These are phyloP conservation scores for Curvularia hawaiiensis DNA, from an alignment of 2,329 filamentous ascomycete species.

Conservation along the genomic window DNA sequence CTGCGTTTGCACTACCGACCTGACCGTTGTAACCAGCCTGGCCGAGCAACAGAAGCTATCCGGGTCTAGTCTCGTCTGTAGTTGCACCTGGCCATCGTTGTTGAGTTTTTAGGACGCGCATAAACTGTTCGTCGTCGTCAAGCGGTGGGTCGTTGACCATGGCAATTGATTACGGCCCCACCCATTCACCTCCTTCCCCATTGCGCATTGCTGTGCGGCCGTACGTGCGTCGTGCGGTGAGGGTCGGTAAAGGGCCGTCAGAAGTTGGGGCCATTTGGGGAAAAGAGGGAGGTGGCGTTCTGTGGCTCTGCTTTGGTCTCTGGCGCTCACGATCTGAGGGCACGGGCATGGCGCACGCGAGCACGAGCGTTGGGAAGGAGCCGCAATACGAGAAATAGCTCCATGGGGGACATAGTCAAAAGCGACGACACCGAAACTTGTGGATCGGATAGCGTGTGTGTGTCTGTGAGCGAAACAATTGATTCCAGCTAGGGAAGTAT, in stretches of 20 bases:
- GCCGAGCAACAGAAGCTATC: not conserved
- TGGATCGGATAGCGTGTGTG: not conserved
- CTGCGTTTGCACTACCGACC: not conserved
- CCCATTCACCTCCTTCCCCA: not conserved
- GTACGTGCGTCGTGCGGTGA: not conserved
- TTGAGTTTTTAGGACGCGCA: not conserved
- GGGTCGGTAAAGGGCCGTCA: not conserved
- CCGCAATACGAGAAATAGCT: not conserved
- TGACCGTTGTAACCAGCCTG: not conserved
- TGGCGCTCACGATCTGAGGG: not conserved
- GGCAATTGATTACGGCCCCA: not conserved
- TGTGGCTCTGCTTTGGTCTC: not conserved
- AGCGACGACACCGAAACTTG: not conserved
- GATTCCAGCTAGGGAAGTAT: not conserved
- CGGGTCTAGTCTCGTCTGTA: not conserved
- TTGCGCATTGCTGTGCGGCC: not conserved
- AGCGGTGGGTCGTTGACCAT: not conserved
- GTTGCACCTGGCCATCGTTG: not conserved
- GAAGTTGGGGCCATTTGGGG: not conserved
- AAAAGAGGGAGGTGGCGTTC: not conserved
- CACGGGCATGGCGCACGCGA: not conserved
- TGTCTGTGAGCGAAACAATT: not conserved
- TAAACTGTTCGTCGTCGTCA: not conserved
- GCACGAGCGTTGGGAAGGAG: conserved; percentile 1
- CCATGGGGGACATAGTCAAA: not conserved